These are phyloP conservation scores for Apiotrichum siamense DNA, from an alignment of 1,284 basidiomycete genomes.

Conservation along the genomic window DNA sequence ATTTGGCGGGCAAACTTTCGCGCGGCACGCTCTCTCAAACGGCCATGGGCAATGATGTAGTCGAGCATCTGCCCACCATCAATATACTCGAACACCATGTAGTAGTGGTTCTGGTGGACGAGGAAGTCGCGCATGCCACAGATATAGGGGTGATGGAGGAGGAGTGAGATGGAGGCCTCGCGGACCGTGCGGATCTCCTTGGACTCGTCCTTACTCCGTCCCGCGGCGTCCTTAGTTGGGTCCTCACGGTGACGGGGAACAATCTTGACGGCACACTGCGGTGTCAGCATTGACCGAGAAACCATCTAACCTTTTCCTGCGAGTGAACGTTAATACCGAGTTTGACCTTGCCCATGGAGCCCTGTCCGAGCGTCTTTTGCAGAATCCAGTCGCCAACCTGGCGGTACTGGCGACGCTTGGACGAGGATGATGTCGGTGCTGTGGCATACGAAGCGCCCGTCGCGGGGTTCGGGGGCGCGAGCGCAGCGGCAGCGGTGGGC, in stretches of 20 bases:
- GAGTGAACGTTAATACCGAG: slow-evolving; percentile 83
- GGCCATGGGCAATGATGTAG: slow-evolving; percentile 98
- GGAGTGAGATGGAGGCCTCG: slow-evolving; percentile 86
- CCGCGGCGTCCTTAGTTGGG: slow-evolving; percentile 39
- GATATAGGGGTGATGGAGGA: slow-evolving; percentile 96
- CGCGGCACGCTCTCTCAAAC: slow-evolving; percentile 87
- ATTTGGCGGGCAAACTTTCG: slow-evolving; percentile 97
- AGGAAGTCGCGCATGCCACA: slow-evolving; percentile 99
- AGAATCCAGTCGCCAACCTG: slow-evolving; percentile 86
- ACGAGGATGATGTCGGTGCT: neutral
- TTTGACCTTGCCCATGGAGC: slow-evolving; percentile 99
- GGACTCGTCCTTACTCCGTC: slow-evolving; percentile 76
- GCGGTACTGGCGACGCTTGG: slow-evolving; percentile 27
- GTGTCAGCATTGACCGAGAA: neutral
- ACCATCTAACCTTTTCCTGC: slow-evolving; percentile 77
- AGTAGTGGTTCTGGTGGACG: slow-evolving; percentile 91
- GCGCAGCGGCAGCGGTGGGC: neutral
- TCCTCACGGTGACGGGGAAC: slow-evolving; percentile 65
- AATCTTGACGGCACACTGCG: slow-evolving; percentile 95
- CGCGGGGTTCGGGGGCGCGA: neutral
- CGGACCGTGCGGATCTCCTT: slow-evolving; percentile 95
- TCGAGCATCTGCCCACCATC: slow-evolving; percentile 99
- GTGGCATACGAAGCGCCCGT: neutral
- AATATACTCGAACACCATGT: slow-evolving; percentile 99
- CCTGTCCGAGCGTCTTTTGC: slow-evolving; percentile 93